A percentile compares a stretch with the other conserved stretches of the same genome.
phyloP scores from a whole-genome alignment of 306 rosid genomes.

The Canavalia ensiformis region DNA sequence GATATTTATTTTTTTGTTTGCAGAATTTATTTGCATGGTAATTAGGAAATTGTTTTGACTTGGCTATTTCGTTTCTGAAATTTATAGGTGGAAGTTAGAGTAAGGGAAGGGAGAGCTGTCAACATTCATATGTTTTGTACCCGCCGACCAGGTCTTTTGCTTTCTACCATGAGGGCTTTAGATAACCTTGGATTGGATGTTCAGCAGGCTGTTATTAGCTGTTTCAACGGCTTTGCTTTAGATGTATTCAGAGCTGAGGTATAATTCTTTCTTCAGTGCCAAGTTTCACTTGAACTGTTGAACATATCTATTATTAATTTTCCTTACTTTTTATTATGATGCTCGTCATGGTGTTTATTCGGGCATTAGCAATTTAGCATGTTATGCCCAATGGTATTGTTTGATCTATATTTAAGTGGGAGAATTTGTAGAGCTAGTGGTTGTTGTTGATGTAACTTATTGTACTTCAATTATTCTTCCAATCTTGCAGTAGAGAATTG shows the following conservation, averaged over 20 bases:
- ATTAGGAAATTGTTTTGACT: constrained; percentile 36
- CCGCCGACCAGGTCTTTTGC: constrained; percentile 91
- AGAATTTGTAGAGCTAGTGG: background rate
- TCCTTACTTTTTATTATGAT: constrained; percentile 12
- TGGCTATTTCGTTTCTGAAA: constrained; percentile 38
- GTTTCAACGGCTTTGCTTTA: constrained; percentile 97
- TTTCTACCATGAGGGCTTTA: constrained; percentile 89
- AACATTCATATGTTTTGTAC: constrained; percentile 98
- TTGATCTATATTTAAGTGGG: background rate
- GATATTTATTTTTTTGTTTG: background rate
- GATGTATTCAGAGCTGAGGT: constrained; percentile 98
- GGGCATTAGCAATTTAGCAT: background rate
- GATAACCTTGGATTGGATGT: constrained; percentile 93
- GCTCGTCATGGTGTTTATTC: constrained; percentile 32
- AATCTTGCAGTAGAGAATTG: constrained; percentile 30
- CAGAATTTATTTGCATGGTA: constrained; percentile 26
- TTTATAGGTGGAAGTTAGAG: constrained; percentile 84
- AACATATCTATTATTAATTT: constrained; percentile 1
- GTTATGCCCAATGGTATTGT: background rate
- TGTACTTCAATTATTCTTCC: background rate
- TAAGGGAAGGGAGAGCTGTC: constrained; percentile 93
- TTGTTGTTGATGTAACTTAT: constrained; percentile 1
- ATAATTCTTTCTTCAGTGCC: constrained; percentile 41
- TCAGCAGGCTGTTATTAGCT: constrained; percentile 98
- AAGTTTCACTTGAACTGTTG: constrained; percentile 3